Base-by-base conservation (phyloP, 768 basidiomycete genomes). In the Daedaleopsis sinensis region DNA sequence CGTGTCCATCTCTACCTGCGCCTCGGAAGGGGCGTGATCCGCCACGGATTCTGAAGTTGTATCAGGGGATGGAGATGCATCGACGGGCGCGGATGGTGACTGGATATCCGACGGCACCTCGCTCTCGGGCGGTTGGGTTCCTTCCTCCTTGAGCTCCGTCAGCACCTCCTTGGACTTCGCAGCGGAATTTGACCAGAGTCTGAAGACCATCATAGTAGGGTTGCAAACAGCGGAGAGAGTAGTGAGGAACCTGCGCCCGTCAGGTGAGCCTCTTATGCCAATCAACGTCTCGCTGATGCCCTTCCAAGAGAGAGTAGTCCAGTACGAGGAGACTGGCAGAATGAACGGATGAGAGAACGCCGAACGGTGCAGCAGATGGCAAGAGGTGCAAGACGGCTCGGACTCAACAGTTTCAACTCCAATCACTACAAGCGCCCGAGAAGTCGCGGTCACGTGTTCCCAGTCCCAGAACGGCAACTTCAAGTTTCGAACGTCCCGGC, bases 401-500 rank as follows among this genome's bases (percentile, higher is more conserved):
- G 38, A 47, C 15, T 11, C 13, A 9, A n/a, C n/a, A n/a, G n/a
- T n/a, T 47, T 57, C 48, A 35, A 27, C n/a, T n/a, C n/a, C n/a
- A 35, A 32, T 32, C 27, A 32, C 19, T 36, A 18, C 21, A 18
- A 19, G 48, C 48, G 39, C 50, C 24, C 49, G 35, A 16, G 18
- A 15, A 23, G 52, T 52, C 51, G 35, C 58, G 58, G 36, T 59
- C 58, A 59, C 58, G 58, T 59, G 58, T 8, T 43, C 8, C 38
- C 23, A 5, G 18, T 42, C 24, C 21, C 5, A n/a, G n/a, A n/a
- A n/a, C n/a, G n/a, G n/a, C n/a, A n/a, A n/a, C n/a, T n/a, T n/a
- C n/a, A n/a, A n/a, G n/a, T n/a, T n/a, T n/a, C n/a, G n/a, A n/a
- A n/a, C n/a, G n/a, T n/a, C n/a, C n/a, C n/a, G n/a, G n/a, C n/a